Conservation (phyloP, 1,284 basidiomycete species). For the Tremellales sp. region DNA sequence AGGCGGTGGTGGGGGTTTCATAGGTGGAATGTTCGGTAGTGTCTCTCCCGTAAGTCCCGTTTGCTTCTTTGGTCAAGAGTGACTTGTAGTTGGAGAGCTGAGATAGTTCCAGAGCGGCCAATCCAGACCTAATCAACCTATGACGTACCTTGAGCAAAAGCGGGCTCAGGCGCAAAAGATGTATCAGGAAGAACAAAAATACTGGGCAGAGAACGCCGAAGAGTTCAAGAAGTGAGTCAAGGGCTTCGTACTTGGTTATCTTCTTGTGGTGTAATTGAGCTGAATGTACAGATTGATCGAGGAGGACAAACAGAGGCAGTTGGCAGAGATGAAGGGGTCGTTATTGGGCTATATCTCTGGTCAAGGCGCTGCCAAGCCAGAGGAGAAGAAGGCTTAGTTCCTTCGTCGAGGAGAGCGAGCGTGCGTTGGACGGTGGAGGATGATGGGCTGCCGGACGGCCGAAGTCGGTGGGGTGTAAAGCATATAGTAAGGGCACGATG, state of each 20-base stretch:
- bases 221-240: slow-evolving; percentile 62
- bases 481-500: neutral
- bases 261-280: neutral
- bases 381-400: neutral
- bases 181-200: slow-evolving; percentile 84
- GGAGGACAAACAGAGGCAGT: slow-evolving; percentile 71
- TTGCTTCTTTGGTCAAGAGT: slow-evolving; percentile 26
- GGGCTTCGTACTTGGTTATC: neutral
- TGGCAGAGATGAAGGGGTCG: slow-evolving; percentile 56
- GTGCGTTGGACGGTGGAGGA: neutral
- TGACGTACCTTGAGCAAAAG: slow-evolving; percentile 86
- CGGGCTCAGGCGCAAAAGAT: slow-evolving; percentile 77
- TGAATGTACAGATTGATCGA: slow-evolving; percentile 50
- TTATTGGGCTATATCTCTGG: slow-evolving; percentile 45
- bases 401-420: neutral
- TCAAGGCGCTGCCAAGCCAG: neutral
- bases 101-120: slow-evolving; percentile 22
- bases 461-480: too few relatives aligned
- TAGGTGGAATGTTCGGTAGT: slow-evolving; percentile 62
- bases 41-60: slow-evolving; percentile 41
- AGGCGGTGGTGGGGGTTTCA: slow-evolving; percentile 40
- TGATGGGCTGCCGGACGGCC: too few relatives aligned
- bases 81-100: neutral
- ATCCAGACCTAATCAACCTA: slow-evolving; percentile 53
- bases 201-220: slow-evolving; percentile 74